Base-by-base conservation (phyloP, 169 alveolate species). In the Nephromyces sp. region DNA sequence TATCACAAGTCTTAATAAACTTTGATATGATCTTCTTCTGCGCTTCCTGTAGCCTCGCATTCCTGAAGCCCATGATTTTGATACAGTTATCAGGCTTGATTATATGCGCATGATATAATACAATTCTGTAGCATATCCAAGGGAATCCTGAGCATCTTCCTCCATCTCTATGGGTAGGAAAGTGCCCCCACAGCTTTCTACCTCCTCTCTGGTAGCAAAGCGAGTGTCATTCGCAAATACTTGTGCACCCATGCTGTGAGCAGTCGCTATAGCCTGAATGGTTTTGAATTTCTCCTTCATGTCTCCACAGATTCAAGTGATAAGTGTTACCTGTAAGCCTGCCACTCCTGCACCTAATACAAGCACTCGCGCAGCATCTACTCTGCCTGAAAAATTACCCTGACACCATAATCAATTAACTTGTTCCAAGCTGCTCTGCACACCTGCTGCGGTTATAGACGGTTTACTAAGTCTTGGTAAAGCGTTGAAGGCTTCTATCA, bases 261-360 rank as follows among this genome's bases (percentile, higher is more conserved):
- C 88, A 0, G 96, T 92, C n/a, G 95, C 95, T 73, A 93, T 92
- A 8, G 98, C 97, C 63, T 92, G n/a, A n/a, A n/a, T n/a, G n/a
- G n/a, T n/a, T n/a, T n/a, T n/a, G n/a, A n/a, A n/a, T n/a, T n/a
- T n/a, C n/a, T n/a, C n/a, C n/a, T n/a, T n/a, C n/a, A n/a, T n/a
- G n/a, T n/a, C n/a, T n/a, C n/a, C n/a, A n/a, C n/a, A n/a, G n/a
- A n/a, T n/a, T n/a, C n/a, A n/a, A n/a, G n/a, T n/a, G n/a, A n/a
- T n/a, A n/a, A n/a, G n/a, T n/a, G n/a, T n/a, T n/a, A n/a, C n/a
- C n/a, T n/a, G 92, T 32, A 94, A 89, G 6, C 98, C 98, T 3
- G 98, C 98, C 8, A 94, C 98, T 24, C 98, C 98, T 27, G 97
- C 98, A 52, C 98, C 97, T 57, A 94, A 86, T 35, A 94, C 93